Evolutionary conservation across 2,329 filamentous ascomycete genomes (phyloP).

Genomic region (Cytospora leucostoma): DNA sequence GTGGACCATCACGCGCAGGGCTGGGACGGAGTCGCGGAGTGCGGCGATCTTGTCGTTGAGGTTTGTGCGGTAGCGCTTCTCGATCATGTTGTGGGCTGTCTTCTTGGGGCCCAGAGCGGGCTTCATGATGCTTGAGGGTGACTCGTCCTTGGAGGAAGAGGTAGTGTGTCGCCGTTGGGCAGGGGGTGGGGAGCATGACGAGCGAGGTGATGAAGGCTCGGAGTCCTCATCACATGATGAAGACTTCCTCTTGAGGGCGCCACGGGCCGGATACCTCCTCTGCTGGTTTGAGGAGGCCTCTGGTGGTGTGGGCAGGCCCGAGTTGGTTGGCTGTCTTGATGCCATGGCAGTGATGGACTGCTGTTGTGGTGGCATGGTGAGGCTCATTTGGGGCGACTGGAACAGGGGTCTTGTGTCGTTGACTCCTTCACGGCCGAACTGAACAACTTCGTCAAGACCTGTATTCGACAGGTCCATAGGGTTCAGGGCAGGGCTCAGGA

Average conservation of each 20-base stretch:
- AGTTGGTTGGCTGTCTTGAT: constrained; percentile 12
- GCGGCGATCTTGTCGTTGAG: constrained; percentile 82
- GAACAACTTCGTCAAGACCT: constrained; percentile 27
- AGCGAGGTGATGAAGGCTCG: constrained; percentile 29
- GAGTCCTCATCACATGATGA: constrained; percentile 29
- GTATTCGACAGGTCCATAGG: constrained; percentile 37
- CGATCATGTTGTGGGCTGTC: constrained; percentile 82
- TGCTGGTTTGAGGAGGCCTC: constrained; percentile 14
- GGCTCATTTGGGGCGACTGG: constrained; percentile 31
- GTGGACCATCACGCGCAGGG: constrained; percentile 49
- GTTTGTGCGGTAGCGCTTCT: constrained; percentile 82
- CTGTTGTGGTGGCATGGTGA: constrained; percentile 25
- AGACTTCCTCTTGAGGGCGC: constrained; percentile 38
- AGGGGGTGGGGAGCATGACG: constrained; percentile 30
- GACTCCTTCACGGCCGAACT: constrained; percentile 33
- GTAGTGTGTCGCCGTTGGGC: constrained; percentile 18
- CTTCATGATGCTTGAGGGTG: constrained; percentile 4
- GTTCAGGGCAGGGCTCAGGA: constrained; percentile 40
- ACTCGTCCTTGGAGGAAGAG: constrained; percentile 20
- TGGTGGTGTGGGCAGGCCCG: constrained; percentile 11
- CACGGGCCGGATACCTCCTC: constrained; percentile 30
- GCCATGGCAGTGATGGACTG: not conserved
- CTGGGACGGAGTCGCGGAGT: constrained; percentile 67
- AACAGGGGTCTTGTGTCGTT: constrained; percentile 34
- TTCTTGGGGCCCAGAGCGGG: constrained; percentile 57